Conservation (phyloP, 2,329 filamentous ascomycete species). For the Colletotrichum navitas region DNA sequence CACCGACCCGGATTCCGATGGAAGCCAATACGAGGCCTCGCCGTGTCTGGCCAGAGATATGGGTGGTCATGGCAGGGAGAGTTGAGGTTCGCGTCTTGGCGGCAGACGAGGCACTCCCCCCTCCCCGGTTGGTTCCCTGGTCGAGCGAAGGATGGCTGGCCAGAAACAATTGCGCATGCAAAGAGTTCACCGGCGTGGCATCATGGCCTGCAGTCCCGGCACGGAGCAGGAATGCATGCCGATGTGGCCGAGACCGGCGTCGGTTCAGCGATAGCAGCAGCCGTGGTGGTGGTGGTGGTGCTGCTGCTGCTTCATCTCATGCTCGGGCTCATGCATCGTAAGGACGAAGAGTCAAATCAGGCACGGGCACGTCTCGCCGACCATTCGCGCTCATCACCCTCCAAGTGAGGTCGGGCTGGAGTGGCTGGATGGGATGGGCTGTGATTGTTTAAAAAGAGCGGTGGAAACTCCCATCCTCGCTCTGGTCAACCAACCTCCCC, state of each 20-base stretch:
- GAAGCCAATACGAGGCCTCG: neutral
- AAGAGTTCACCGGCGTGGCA: conserved; percentile 1
- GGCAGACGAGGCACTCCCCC: neutral
- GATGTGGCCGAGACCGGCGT: too few relatives aligned
- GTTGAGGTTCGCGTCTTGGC: neutral
- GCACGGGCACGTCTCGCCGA: neutral
- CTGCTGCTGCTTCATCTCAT: conserved; percentile 18
- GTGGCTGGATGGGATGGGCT: neutral
- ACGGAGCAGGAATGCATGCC: too few relatives aligned
- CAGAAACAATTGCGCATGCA: neutral
- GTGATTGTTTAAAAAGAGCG: conserved; percentile 12
- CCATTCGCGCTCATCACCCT: conserved; percentile 10
- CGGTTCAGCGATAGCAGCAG: neutral
- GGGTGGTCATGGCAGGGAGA: neutral
- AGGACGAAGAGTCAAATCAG: conserved; percentile 6
- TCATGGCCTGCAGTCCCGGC: too few relatives aligned
- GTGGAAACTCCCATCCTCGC: conserved; percentile 17
- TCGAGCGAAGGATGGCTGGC: conserved; percentile 4
- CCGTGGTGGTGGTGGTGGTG: neutral
- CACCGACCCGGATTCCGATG: neutral
- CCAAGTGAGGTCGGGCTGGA: neutral
- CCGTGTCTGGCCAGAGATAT: neutral
- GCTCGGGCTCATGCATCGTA: neutral
- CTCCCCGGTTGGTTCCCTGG: neutral
- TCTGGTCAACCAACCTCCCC: neutral